Evolutionary conservation across 2,329 filamentous ascomycete species (phyloP), one percentile per base, ranked within the genome.

Genomic region (Macrophomina phaseolina): DNA sequence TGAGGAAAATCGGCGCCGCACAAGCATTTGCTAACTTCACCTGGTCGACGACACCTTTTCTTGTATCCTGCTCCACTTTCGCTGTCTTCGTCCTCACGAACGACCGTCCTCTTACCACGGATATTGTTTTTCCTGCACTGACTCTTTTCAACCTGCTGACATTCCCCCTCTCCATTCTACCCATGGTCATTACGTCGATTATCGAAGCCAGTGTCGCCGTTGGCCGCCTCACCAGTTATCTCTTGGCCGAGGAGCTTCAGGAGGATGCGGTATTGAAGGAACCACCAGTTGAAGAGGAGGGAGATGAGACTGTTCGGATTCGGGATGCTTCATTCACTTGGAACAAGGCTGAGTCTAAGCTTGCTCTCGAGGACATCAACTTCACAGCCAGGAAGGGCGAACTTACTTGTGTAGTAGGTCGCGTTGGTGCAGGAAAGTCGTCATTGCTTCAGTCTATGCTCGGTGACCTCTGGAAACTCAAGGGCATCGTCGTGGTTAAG

Each of bases 141-240:
- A 94, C 95, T 0, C 85, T 99, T 30, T 99, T 99, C 87, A 99
- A 99, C 76, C 84, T 99, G 34, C 86, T 99, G 55, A 96, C 94
- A 0, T 99, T 99, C 81, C 96, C 95, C 1, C 87, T 99, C 64
- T 91, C 95, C 2, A 90, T 99, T 45, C 83, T 99, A 36, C 95
- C 95, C 7, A 98, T 99, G 94, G 94, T 99, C 45, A 98, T 99
- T 71, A 97, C 94, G 0, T 90, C 94, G 6, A 92, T 99, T 69
- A 93, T 99, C 38, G 95, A 99, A 79, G 94, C 95, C 11, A 92
- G 89, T n/a, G 95, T 99, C 65, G 95, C 95, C 30, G 92, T 96
- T 28, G 88, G 87, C 34, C 91, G 95, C 74, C 83, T 99, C 70
- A 95, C 93, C 0, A 86, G 89, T 45, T 99, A 93, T 79, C 88